These are phyloP conservation scores for Wickerhamomyces strasburgensis DNA, from an alignment of 805 yeast genomes.

Conservation along the genomic window DNA sequence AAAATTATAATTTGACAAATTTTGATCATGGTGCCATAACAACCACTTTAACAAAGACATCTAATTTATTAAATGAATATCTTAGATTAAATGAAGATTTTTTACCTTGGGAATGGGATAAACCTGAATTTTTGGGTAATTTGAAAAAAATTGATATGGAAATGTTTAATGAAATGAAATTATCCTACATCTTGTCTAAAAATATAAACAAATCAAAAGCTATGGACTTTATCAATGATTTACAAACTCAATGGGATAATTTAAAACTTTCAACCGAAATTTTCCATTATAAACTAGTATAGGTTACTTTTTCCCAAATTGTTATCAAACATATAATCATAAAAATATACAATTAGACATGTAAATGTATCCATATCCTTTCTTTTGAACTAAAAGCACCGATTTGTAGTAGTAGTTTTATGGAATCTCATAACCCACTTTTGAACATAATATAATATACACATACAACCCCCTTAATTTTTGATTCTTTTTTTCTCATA, in stretches of 20 bases:
- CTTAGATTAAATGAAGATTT: conserved; percentile 7
- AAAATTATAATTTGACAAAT: conserved; percentile 38
- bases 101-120: conserved; percentile 22
- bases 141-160: conserved; percentile 1
- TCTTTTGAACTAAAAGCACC: too few species aligned
- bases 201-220: conserved; percentile 1
- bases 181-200: conserved; percentile 5
- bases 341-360: neutral
- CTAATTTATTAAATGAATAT: conserved; percentile 16
- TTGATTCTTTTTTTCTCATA: too few species aligned
- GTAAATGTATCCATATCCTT: too few species aligned
- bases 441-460: neutral
- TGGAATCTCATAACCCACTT: neutral
- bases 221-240: conserved; percentile 1
- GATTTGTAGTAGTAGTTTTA: too few species aligned
- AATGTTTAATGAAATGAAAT: conserved; percentile 7
- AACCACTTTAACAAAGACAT: conserved; percentile 23
- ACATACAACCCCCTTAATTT: neutral
- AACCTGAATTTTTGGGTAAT: conserved; percentile 7
- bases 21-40: conserved; percentile 34
- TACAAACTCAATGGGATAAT: conserved; percentile 13
- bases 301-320: too few species aligned
- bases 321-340: neutral
- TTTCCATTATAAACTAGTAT: neutral
- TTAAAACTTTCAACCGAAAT: conserved; percentile 4